A percentile compares a stretch with the other conserved stretches of the same genome.
Evolutionary conservation across 139 green algal genomes (phyloP).

Genomic region (Volvox reticuliferus): DNA sequence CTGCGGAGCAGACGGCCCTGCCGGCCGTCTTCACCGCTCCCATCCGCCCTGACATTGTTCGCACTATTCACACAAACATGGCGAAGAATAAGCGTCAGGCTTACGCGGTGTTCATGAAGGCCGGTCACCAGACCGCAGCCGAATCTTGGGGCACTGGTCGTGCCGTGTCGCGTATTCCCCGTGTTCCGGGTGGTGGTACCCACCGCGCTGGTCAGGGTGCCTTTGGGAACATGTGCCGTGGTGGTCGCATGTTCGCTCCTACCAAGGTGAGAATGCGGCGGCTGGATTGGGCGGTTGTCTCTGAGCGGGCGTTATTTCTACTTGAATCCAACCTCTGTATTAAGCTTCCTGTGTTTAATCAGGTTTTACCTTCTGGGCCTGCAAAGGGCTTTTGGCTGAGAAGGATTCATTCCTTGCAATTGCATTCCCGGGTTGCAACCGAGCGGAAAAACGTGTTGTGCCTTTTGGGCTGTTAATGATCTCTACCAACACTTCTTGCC

Average conservation of each 20-base stretch:
- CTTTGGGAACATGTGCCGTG: constrained; percentile 99
- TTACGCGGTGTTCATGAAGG: constrained; percentile 94
- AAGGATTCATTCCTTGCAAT: too few species aligned
- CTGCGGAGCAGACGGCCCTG: constrained; percentile 81
- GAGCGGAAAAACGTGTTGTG: too few species aligned
- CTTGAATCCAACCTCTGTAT: too few species aligned
- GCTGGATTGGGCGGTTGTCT: background rate
- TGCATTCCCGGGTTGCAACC: too few species aligned
- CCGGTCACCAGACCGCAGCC: constrained; percentile 97
- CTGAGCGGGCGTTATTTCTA: too few species aligned
- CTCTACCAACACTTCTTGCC: too few species aligned
- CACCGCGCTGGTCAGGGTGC: constrained; percentile 98
- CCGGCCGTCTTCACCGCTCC: constrained; percentile 93
- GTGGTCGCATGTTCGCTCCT: constrained; percentile 98
- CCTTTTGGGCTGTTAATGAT: too few species aligned
- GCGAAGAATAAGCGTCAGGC: constrained; percentile 98
- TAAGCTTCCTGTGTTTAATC: too few species aligned
- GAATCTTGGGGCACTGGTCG: constrained; percentile 99
- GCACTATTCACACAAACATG: constrained; percentile 93
- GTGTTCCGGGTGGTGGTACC: constrained; percentile 91
- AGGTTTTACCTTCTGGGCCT: too few species aligned
- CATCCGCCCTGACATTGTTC: constrained; percentile 94
- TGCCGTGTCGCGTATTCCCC: constrained; percentile 99
- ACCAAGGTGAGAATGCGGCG: constrained; percentile 81
- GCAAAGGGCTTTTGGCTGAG: too few species aligned